phyloP scores from a whole-genome alignment of 805 yeast species.

The Maudiozyma serrabonitensis region DNA sequence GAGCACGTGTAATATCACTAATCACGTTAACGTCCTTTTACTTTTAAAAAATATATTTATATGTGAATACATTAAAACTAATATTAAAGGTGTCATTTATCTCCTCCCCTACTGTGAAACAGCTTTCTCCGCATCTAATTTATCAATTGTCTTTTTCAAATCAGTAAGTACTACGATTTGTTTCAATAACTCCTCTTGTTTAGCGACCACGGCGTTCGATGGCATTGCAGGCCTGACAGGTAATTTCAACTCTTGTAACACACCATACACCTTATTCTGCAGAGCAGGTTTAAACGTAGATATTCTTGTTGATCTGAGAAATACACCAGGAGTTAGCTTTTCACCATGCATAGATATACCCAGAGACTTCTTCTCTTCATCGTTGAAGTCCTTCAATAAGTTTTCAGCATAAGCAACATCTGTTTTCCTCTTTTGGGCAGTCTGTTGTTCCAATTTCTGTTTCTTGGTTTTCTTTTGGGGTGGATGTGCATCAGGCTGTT shows the following conservation, averaged over 20 bases:
- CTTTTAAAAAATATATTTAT: too few species aligned
- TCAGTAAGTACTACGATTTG: constrained; percentile 67
- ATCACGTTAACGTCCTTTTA: too few species aligned
- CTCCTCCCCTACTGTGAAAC: constrained; percentile 5
- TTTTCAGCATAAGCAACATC: constrained; percentile 29
- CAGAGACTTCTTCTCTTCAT: constrained; percentile 73
- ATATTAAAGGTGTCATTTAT: background rate
- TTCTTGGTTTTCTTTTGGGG: constrained; percentile 24
- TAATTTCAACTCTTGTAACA: constrained; percentile 68
- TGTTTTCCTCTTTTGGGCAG: constrained; percentile 22
- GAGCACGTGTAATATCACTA: too few species aligned
- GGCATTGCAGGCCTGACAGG: constrained; percentile 83
- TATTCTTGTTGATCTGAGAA: constrained; percentile 67
- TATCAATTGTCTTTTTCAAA: constrained; percentile 77
- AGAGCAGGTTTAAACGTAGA: constrained; percentile 70
- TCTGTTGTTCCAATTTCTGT: constrained; percentile 26
- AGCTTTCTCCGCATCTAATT: constrained; percentile 67
- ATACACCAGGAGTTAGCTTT: constrained; percentile 66
- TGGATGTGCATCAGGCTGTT: background rate
- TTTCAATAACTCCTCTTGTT: constrained; percentile 66
- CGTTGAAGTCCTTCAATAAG: constrained; percentile 37
- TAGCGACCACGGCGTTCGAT: constrained; percentile 64
- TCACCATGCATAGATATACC: constrained; percentile 78
- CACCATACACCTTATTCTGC: constrained; percentile 49
- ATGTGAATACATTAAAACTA: background rate